Evolutionary conservation across 1,284 basidiomycete species (phyloP).

Genomic region (Tilletiopsis washingtonensis): DNA sequence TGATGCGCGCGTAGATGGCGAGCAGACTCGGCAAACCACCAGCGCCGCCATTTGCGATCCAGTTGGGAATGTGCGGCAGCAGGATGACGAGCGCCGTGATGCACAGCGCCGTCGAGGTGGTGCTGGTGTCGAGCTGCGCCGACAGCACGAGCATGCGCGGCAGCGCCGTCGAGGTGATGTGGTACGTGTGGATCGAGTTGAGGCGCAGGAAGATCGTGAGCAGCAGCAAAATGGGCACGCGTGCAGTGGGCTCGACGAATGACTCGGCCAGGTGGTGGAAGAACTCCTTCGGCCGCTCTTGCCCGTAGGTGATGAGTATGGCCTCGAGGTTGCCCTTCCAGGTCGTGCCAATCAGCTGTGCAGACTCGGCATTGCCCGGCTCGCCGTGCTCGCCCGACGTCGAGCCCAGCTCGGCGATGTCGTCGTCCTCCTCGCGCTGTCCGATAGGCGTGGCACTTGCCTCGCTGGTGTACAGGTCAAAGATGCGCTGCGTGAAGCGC

Average conservation of each 20-base stretch:
- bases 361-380: not conserved
- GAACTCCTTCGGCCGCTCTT: slow-evolving; percentile 34
- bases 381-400: not conserved
- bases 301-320: slow-evolving; percentile 30
- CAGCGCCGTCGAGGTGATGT: slow-evolving; percentile 38
- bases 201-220: slow-evolving; percentile 38
- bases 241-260: slow-evolving; percentile 18
- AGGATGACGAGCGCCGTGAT: slow-evolving; percentile 39
- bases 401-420: slow-evolving; percentile 1
- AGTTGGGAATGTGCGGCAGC: slow-evolving; percentile 42
- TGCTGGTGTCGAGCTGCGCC: slow-evolving; percentile 34
- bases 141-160: slow-evolving; percentile 25
- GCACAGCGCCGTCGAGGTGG: slow-evolving; percentile 31
- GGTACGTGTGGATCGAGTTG: slow-evolving; percentile 37
- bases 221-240: slow-evolving; percentile 34
- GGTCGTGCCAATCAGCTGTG: slow-evolving; percentile 7
- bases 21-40: slow-evolving; percentile 35
- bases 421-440: slow-evolving; percentile 2
- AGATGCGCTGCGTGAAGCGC: slow-evolving; percentile 32
- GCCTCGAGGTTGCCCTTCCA: slow-evolving; percentile 36
- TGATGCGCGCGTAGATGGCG: slow-evolving; percentile 35
- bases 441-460: slow-evolving; percentile 6
- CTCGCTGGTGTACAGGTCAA: slow-evolving; percentile 39
- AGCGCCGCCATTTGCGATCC: slow-evolving; percentile 35
- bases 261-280: slow-evolving; percentile 38